Base-by-base conservation (phyloP, 2,329 filamentous ascomycete species). In the Aspergillus versicolor region DNA sequence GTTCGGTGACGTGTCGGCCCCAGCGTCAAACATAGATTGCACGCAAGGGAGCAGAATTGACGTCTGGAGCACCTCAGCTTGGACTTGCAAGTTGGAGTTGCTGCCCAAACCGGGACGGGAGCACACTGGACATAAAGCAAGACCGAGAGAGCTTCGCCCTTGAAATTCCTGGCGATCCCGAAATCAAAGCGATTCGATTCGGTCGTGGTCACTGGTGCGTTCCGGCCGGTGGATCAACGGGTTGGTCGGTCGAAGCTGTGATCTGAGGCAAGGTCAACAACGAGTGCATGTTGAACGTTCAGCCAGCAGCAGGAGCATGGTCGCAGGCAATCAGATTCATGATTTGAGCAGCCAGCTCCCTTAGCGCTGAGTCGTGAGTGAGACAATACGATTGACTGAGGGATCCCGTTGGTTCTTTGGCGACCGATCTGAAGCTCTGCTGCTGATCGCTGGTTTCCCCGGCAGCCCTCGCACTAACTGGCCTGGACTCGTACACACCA, bases 401-500 rank as follows among this genome's bases (percentile, higher is more conserved):
- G 13, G 7, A 34, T 48, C 37, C 47, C 43, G 48, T 57, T 57
- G 54, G 54, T 21, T 44, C 27, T 46, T 53, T 59, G 50, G 57
- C 45, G 53, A 37, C 57, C 27, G 53, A 56, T 56, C 49, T 53
- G 24, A 44, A 34, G 37, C 48, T 54, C 34, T 55, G 48, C 24
- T 52, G 53, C 37, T 59, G 57, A 59, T 59, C 53, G 37, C 34
- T 57, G 57, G 57, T 60, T 60, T 60, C 57, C 57, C 57, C 40
- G 57, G 57, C 57, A 60, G 57, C 57, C 57, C 53, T 30, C 50
- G 49, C 55, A 57, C 47, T 52, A 57, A 53, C 24, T 40, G 41
- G 54, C 9, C 42, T 46, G 42, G 41, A 47, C 54, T 46, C 12
- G 22, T 44, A 27, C 46, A 44, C 48, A 57, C 17, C 54, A 44